Conservation (phyloP, 441 rosid genomes). For the Pelargonium citronellum region DNA sequence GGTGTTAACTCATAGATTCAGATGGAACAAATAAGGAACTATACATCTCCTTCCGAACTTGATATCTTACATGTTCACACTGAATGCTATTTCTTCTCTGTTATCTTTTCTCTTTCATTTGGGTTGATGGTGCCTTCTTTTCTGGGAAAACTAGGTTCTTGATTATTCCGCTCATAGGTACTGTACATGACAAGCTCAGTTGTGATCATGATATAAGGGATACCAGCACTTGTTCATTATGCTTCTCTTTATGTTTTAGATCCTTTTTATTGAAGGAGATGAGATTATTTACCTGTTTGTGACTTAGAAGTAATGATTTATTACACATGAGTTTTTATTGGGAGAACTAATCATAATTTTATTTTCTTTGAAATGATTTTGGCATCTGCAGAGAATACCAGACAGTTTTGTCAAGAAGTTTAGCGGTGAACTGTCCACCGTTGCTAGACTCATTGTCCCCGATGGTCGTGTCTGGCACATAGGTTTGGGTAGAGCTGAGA, state of each 20-base stretch:
- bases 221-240: not conserved
- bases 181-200: too few species aligned
- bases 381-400: constrained; percentile 79
- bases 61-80: too few species aligned
- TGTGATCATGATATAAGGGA: too few species aligned
- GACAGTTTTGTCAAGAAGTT: constrained; percentile 76
- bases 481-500: constrained; percentile 64
- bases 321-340: constrained; percentile 5
- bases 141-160: too few species aligned
- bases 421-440: constrained; percentile 68
- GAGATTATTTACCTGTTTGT: constrained; percentile 2
- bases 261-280: not conserved
- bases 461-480: constrained; percentile 84
- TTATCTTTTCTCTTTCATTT: too few species aligned
- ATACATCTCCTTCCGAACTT: too few species aligned
- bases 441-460: constrained; percentile 75
- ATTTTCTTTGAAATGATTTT: constrained; percentile 12
- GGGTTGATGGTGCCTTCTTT: too few species aligned
- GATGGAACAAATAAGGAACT: too few species aligned
- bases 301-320: not conserved
- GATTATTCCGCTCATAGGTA: too few species aligned
- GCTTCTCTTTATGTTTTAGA: not conserved
- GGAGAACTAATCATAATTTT: constrained; percentile 6
- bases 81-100: too few species aligned
- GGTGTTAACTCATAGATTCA: too few species aligned